These are phyloP conservation scores for Ascochyta koolunga DNA, from an alignment of 2,329 filamentous ascomycete species.

Conservation along the genomic window DNA sequence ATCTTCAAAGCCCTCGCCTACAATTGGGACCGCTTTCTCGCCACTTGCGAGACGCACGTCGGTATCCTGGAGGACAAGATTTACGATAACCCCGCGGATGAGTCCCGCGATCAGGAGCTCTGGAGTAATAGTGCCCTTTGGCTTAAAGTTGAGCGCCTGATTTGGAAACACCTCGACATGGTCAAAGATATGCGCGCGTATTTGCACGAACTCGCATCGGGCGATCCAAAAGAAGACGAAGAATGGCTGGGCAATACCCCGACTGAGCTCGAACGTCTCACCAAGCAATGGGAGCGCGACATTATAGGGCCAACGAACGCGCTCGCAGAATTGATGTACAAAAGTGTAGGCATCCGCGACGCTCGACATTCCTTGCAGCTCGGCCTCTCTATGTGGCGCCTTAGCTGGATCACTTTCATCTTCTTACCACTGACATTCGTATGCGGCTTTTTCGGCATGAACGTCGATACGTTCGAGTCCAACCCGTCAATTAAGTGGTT, in stretches of 20 bases:
- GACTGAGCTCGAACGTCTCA: conserved; percentile 54
- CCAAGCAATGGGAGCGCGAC: conserved; percentile 57
- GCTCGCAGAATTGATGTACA: conserved; percentile 59
- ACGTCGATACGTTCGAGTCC: conserved; percentile 18
- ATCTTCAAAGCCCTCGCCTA: conserved; percentile 56
- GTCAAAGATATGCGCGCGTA: conserved; percentile 54
- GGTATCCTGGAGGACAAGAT: conserved; percentile 54
- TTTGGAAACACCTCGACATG: conserved; percentile 57
- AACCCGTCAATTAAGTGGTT: conserved; percentile 57
- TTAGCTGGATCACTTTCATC: conserved; percentile 76
- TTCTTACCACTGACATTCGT: conserved; percentile 64
- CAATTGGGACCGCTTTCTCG: conserved; percentile 55
- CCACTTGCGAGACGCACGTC: conserved; percentile 56
- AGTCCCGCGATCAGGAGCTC: conserved; percentile 58
- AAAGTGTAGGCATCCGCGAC: conserved; percentile 60
- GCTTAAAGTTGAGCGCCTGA: conserved; percentile 60
- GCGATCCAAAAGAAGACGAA: conserved; percentile 37
- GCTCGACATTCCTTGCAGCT: conserved; percentile 57
- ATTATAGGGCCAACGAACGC: conserved; percentile 58
- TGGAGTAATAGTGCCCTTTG: conserved; percentile 59
- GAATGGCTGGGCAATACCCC: conserved; percentile 51
- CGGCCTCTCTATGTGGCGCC: conserved; percentile 59
- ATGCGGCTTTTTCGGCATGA: conserved; percentile 18
- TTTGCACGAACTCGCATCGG: conserved; percentile 51
- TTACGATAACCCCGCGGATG: conserved; percentile 61